phyloP scores from a whole-genome alignment of 148 eudicot genomes.

The Heliosperma pusillum region DNA sequence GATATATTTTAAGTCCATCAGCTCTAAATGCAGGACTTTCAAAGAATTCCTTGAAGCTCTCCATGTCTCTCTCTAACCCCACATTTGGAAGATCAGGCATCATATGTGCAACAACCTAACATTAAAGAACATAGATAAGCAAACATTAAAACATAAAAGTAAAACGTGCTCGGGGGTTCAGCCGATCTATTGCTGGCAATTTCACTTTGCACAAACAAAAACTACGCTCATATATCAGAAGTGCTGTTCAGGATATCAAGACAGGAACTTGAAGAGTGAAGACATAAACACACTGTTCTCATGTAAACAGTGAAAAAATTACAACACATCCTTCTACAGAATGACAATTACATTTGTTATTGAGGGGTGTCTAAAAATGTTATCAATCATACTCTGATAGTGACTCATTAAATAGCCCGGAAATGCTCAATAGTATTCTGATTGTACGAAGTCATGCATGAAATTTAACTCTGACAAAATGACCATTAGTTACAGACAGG shows the following conservation, averaged over 20 bases:
- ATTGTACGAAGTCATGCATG: not conserved
- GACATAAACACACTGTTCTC: not conserved
- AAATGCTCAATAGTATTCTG: not conserved
- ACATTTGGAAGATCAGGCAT: conserved; percentile 99
- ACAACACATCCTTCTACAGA: not conserved
- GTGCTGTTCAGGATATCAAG: conserved; percentile 6
- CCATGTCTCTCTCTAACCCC: conserved; percentile 96
- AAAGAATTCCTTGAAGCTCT: conserved; percentile 96
- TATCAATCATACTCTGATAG: not conserved
- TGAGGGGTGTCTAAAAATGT: not conserved
- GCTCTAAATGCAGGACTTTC: conserved; percentile 94
- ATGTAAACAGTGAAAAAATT: conserved; percentile 1
- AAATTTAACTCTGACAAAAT: not conserved
- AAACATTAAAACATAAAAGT: not conserved
- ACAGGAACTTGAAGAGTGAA: not conserved
- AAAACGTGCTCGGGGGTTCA: too few relatives aligned
- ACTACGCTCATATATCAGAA: conserved; percentile 2
- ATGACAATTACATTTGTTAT: not conserved
- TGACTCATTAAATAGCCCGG: not conserved
- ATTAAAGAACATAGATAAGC: conserved; percentile 15
- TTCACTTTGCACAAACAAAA: not conserved
- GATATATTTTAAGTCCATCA: conserved; percentile 98
- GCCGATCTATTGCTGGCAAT: not conserved
- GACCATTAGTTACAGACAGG: not conserved
- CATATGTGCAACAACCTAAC: conserved; percentile 99